Percentiles rank a stretch among this genome's conserved stretches.
Evolutionary conservation across 129 eudicot genomes (phyloP).

Genomic region (Helianthus tuberosus): DNA sequence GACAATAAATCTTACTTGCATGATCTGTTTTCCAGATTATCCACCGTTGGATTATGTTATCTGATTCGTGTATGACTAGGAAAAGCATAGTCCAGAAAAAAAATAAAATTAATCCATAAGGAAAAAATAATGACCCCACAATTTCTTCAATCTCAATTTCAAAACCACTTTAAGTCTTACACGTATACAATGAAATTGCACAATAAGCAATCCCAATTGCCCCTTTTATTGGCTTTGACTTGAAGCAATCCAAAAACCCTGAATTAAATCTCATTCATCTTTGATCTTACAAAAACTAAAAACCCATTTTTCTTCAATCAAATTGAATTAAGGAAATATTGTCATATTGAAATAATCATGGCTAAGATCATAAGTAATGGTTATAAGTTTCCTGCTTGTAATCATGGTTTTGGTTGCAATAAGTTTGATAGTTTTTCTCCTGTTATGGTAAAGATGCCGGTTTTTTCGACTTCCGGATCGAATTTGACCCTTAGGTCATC

Average conservation of each 20-base stretch:
- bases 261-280: constrained; percentile 4
- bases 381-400: constrained; percentile 22
- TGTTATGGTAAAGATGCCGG: constrained; percentile 35
- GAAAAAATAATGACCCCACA: constrained; percentile 32
- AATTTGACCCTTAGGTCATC: constrained; percentile 25
- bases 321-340: background rate
- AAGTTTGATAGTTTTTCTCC: constrained; percentile 17
- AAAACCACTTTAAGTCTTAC: constrained; percentile 27
- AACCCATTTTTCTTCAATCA: background rate
- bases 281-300: constrained; percentile 8
- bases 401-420: constrained; percentile 28
- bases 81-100: constrained; percentile 16
- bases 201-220: constrained; percentile 23
- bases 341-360: constrained; percentile 14
- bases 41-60: constrained; percentile 46
- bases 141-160: constrained; percentile 33
- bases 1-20: constrained; percentile 16
- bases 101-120: constrained; percentile 24
- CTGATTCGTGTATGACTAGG: constrained; percentile 21
- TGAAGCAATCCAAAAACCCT: constrained; percentile 28
- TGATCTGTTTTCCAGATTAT: constrained; percentile 25
- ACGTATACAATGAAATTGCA: constrained; percentile 22
- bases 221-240: constrained; percentile 24
- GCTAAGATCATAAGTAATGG: constrained; percentile 32
- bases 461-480: constrained; percentile 5